Evolutionary conservation across 2,329 filamentous ascomycete genomes (phyloP), one percentile per base, ranked within the genome.

Genomic region (Allantophomopsis cytisporea): DNA sequence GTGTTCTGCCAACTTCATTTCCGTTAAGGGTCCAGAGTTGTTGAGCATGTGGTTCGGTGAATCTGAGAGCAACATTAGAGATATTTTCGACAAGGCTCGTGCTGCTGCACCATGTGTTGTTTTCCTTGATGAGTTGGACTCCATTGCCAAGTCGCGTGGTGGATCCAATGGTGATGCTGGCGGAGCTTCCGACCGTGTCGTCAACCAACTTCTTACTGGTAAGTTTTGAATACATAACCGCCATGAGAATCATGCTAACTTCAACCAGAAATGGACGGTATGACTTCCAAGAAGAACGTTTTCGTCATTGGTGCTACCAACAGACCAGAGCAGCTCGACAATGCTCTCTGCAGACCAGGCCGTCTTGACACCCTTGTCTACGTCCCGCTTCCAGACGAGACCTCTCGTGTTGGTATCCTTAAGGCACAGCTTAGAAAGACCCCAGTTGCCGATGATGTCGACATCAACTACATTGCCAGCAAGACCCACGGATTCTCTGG

Each of bases 11-110:
- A 98, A 98, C 72, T 98, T 98, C 69, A 96, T 98, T 60, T 98
- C 91, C 32, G 82, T 98, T 64, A 98, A 98, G 78, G 91, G 91
- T 45, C 93, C 91, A 42, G 91, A 98, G 63, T 73, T 98, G 55
- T 77, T 98, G 54, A 95, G 87, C 63, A 98, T 98, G 91, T 98
- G 91, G 91, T 98, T 98, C 59, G 91, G 91, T 80, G 91, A 98
- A 69, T 98, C 91, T 40, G 93, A 98, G 69, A 94, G 86, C 77
- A 98, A 98, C 68, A 96, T 98, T 50, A 85, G 91, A 60, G 91
- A 98, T 61, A 98, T 98, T 55, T 98, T 98, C 63, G 91, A 98
- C 77, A 98, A 96, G 78, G 91, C 91, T 49, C 86, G 91, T 59
- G 93, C 91, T 47, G 91, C 93, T 45, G 91, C 91, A 54, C 91